Evolutionary conservation across 352 stramenopile genomes (phyloP).

Genomic region (Phytopythium oedochilum): DNA sequence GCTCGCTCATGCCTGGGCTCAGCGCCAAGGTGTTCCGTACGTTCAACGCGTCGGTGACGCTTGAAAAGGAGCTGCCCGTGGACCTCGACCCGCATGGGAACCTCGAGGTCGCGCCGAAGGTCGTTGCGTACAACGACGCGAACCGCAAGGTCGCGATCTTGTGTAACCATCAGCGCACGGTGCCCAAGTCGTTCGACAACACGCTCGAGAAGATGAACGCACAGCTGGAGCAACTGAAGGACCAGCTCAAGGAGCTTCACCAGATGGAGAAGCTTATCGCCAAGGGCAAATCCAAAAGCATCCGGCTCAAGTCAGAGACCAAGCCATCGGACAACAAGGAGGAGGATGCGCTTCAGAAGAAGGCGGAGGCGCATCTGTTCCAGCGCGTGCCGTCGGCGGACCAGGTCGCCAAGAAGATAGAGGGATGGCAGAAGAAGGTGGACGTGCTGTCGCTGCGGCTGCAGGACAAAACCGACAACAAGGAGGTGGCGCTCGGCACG

Average conservation of each 20-base stretch:
- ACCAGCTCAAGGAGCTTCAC: conserved; percentile 95
- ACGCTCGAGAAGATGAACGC: conserved; percentile 94
- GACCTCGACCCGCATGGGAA: conserved; percentile 53
- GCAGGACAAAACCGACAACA: conserved; percentile 99
- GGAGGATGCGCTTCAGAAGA: conserved; percentile 85
- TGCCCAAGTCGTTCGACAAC: conserved; percentile 96
- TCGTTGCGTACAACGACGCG: conserved; percentile 99
- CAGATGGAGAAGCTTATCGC: conserved; percentile 87
- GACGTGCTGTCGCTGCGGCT: conserved; percentile 87
- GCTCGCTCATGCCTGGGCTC: conserved; percentile 98
- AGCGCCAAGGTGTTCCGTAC: conserved; percentile 99
- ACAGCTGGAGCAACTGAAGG: conserved; percentile 91
- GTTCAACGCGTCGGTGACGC: conserved; percentile 99
- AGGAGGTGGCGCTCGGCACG: conserved; percentile 97
- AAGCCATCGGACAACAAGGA: conserved; percentile 78
- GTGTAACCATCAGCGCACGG: conserved; percentile 99
- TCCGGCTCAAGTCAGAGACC: conserved; percentile 85
- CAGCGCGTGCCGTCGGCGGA: conserved; percentile 87
- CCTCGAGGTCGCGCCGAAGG: conserved; percentile 84
- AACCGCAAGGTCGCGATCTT: conserved; percentile 99
- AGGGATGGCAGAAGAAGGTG: conserved; percentile 94
- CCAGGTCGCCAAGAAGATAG: conserved; percentile 94
- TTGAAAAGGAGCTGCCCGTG: conserved; percentile 95
- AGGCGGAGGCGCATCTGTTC: conserved; percentile 94
- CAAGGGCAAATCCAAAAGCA: conserved; percentile 83